A percentile compares a stretch with the other conserved stretches of the same genome.
phyloP scores from a whole-genome alignment of 1,284 basidiomycete species.

The Meripilus lineatus region DNA sequence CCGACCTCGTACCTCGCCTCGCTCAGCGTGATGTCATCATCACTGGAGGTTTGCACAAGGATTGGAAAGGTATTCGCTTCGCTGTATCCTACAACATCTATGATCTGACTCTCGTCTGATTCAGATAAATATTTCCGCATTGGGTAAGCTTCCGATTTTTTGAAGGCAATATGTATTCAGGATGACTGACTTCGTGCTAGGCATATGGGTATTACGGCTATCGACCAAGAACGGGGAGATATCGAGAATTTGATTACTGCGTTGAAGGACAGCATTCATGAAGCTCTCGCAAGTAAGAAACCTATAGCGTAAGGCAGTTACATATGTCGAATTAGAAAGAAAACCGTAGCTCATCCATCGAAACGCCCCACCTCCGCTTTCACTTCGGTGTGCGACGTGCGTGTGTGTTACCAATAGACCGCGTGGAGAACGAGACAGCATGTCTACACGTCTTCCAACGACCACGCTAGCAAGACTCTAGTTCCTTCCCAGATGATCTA shows the following conservation, averaged over 20 bases:
- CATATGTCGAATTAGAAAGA: too few species aligned
- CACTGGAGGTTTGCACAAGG: slow-evolving; percentile 87
- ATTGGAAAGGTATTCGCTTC: slow-evolving; percentile 70
- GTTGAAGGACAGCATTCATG: slow-evolving; percentile 57
- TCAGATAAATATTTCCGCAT: slow-evolving; percentile 79
- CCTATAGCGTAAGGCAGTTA: too few species aligned
- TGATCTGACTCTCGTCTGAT: slow-evolving; percentile 1
- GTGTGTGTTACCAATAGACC: too few species aligned
- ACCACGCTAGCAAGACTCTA: too few species aligned
- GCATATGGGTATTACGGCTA: slow-evolving; percentile 88
- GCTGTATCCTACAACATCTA: slow-evolving; percentile 11
- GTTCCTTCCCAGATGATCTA: too few species aligned
- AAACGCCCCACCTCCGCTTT: too few species aligned
- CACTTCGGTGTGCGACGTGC: background rate
- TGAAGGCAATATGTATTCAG: slow-evolving; percentile 15
- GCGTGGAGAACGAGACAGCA: too few species aligned
- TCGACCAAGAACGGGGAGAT: slow-evolving; percentile 67
- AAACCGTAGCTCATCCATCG: too few species aligned
- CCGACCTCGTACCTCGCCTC: slow-evolving; percentile 73
- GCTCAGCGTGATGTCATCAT: slow-evolving; percentile 72
- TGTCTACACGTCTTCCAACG: too few species aligned
- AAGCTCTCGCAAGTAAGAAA: slow-evolving; percentile 40
- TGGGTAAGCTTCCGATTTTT: slow-evolving; percentile 40
- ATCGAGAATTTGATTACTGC: slow-evolving; percentile 70
- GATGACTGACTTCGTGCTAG: slow-evolving; percentile 32